Evolutionary conservation across 257 asterid genomes (phyloP), one percentile per base, ranked within the genome.

Genomic region (Lycium ferocissimum): DNA sequence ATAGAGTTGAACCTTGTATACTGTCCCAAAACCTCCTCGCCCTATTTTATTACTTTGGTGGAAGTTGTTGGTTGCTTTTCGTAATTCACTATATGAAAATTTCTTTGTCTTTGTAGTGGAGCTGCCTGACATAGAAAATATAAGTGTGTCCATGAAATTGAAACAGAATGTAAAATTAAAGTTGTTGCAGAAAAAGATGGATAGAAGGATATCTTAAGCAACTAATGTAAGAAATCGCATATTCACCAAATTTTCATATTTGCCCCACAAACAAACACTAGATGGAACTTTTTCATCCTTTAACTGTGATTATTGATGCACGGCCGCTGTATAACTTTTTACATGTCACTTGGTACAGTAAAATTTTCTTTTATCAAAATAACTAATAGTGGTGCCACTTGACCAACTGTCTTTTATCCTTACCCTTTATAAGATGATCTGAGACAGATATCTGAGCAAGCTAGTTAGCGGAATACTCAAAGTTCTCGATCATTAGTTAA

Each of bases 1-100:
- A 83, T 83, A 82, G 54, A 78, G 83, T 54, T 51, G 38, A 66
- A 94, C 99, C 99, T 95, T 94, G 91, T 93, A 95, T 81, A 95
- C 99, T 66, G 89, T 94, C 59, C 99, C 99, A 83, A 94, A 95
- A 84, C 99, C 98, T 90, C 99, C 99, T 85, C 94, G 87, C 20
- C 99, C 99, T 82, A 95, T 89, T 90, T 92, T 95, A 88, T 90
- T 91, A 65, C 89, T 85, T 83, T 81, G 93, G 83, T 87, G 91
- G 84, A 94, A 95, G 90, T 95, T 89, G 73, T 94, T 85, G 65
- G 99, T 94, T 72, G 98, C 97, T 63, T 45, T 83, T 89, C 87
- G 87, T 88, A 95, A 85, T 82, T 92, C 97, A 73, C 87, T 88
- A 92, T 91, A 94, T 22, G 95, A 71, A 93, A 95, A 91, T 58